Evolutionary conservation across 768 basidiomycete genomes (phyloP).

Genomic region (Suillus alpinus): DNA sequence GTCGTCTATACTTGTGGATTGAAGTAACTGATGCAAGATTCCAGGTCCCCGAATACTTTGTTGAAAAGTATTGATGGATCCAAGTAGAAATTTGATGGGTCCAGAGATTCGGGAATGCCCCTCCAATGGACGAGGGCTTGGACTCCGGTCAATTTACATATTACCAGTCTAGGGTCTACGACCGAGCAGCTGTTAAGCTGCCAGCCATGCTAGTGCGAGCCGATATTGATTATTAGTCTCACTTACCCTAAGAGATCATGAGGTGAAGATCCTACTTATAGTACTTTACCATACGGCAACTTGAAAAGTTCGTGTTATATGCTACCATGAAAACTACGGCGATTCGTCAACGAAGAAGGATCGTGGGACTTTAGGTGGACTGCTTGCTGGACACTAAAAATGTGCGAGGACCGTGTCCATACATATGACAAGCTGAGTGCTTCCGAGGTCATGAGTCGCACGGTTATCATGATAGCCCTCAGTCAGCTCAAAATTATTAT

Average conservation of each 20-base stretch:
- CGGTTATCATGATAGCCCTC: too few species aligned
- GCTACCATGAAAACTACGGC: constrained; percentile 13
- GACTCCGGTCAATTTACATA: background rate
- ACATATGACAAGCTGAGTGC: constrained; percentile 8
- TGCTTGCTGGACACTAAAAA: constrained; percentile 17
- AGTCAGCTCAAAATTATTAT: too few species aligned
- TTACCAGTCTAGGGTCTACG: background rate
- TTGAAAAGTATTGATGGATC: background rate
- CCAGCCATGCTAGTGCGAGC: background rate
- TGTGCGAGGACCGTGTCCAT: constrained; percentile 13
- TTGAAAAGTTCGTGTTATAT: too few species aligned
- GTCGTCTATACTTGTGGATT: background rate
- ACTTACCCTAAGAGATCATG: background rate
- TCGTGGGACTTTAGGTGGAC: constrained; percentile 14
- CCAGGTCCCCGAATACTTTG: background rate
- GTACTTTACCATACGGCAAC: too few species aligned
- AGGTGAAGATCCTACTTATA: background rate
- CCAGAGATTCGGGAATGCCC: background rate
- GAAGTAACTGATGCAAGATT: background rate
- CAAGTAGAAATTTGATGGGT: background rate
- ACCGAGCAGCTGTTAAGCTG: background rate
- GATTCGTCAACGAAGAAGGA: background rate
- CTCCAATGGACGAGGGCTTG: background rate
- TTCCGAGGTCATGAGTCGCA: background rate
- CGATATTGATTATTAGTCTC: background rate